phyloP scores from a whole-genome alignment of 2,329 filamentous ascomycete genomes.

The Cercospora sesami region DNA sequence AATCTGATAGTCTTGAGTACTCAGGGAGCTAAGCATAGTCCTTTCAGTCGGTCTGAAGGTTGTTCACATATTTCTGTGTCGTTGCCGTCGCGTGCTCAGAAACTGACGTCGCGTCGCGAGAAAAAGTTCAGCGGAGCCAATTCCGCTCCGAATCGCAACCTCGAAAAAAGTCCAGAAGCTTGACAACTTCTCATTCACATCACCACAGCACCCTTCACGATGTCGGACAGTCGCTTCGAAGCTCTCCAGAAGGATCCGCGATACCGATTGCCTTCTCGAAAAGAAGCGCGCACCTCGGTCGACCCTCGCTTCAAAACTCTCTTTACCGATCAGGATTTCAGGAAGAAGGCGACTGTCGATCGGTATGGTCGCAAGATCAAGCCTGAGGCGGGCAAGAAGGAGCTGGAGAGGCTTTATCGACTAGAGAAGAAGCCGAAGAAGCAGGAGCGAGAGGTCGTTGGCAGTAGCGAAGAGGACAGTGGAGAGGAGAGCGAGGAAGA shows the following conservation, averaged over 20 bases:
- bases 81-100: background rate
- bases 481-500: constrained; percentile 49
- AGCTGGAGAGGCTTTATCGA: constrained; percentile 75
- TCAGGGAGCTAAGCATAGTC: constrained; percentile 1
- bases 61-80: background rate
- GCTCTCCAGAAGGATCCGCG: constrained; percentile 89
- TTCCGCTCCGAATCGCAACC: background rate
- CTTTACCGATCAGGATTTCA: constrained; percentile 86
- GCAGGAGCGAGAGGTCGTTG: constrained; percentile 39
- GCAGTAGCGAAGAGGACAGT: constrained; percentile 37
- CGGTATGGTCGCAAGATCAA: constrained; percentile 85
- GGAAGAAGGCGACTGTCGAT: constrained; percentile 79
- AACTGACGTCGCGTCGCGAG: background rate
- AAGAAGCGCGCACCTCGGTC: constrained; percentile 79
- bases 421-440: constrained; percentile 61
- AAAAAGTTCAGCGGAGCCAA: constrained; percentile 7
- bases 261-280: constrained; percentile 87
- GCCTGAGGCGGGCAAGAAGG: constrained; percentile 68
- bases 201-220: constrained; percentile 10
- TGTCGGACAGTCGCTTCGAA: constrained; percentile 75
- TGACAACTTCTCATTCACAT: background rate
- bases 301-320: constrained; percentile 89
- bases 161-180: constrained; percentile 13
- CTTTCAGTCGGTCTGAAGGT: too few relatives aligned
- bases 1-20: background rate